Conservation (phyloP, 2,329 filamentous ascomycete species). For the Arthroderma sp. region DNA sequence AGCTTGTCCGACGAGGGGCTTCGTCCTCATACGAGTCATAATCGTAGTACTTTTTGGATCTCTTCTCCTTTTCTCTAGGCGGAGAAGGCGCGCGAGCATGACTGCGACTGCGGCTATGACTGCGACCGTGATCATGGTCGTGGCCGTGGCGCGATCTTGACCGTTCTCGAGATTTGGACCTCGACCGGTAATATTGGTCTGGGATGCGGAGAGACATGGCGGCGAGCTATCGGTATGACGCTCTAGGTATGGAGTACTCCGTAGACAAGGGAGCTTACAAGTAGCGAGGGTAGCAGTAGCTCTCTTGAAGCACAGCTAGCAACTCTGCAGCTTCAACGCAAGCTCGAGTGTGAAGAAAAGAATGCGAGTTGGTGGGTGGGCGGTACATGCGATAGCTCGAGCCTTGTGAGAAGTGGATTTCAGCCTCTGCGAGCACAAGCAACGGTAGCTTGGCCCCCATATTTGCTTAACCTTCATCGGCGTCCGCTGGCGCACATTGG, state of each 20-base stretch:
- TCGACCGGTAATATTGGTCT: neutral
- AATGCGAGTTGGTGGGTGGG: neutral
- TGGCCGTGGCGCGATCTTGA: slow-evolving; percentile 6
- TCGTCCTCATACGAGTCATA: slow-evolving; percentile 21
- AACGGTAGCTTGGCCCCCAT: neutral
- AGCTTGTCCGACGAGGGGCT: slow-evolving; percentile 9
- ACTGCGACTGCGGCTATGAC: slow-evolving; percentile 28
- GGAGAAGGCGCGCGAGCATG: slow-evolving; percentile 17
- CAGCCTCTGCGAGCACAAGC: neutral
- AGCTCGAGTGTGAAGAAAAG: neutral
- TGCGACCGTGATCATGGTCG: neutral
- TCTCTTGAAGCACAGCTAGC: neutral
- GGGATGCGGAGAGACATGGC: slow-evolving; percentile 26
- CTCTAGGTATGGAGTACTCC: too few relatives aligned
- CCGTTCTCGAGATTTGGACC: slow-evolving; percentile 7
- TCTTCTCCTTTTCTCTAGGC: slow-evolving; percentile 19
- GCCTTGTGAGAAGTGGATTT: neutral
- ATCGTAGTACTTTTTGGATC: slow-evolving; percentile 21
- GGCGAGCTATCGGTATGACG: neutral
- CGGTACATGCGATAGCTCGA: neutral
- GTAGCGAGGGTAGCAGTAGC: neutral
- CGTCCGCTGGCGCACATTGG: neutral
- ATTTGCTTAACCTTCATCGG: neutral
- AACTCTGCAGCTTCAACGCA: neutral
- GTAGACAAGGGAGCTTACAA: neutral